Conservation (phyloP, 768 basidiomycete genomes). For the Mycena venus region DNA sequence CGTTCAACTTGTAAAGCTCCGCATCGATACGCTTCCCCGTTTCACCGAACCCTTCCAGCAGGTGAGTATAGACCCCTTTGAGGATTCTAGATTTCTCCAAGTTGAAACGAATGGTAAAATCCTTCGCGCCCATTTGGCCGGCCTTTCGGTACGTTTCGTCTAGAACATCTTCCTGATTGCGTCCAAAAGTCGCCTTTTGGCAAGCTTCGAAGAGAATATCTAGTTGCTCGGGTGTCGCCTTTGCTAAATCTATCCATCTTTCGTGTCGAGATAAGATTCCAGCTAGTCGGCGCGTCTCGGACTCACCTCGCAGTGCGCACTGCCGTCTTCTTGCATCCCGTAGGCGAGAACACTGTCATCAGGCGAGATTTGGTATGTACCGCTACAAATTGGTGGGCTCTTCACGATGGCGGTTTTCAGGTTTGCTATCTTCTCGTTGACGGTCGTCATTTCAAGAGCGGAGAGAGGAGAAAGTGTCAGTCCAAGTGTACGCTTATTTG, state of each 20-base stretch:
- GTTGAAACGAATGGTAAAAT: constrained; percentile 45
- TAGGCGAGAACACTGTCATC: background rate
- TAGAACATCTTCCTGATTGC: constrained; percentile 43
- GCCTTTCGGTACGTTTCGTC: constrained; percentile 54
- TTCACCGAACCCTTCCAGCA: constrained; percentile 33
- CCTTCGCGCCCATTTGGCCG: constrained; percentile 45
- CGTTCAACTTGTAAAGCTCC: constrained; percentile 56
- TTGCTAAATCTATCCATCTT: constrained; percentile 21
- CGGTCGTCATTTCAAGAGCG: background rate
- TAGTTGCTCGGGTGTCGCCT: constrained; percentile 23
- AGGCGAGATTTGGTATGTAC: background rate
- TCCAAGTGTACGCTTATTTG: too few species aligned
- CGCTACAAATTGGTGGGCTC: background rate
- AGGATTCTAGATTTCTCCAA: constrained; percentile 39
- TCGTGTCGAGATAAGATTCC: background rate
- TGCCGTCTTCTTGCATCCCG: constrained; percentile 14
- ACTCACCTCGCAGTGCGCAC: constrained; percentile 9
- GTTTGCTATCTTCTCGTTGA: background rate
- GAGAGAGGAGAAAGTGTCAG: background rate
- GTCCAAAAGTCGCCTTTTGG: constrained; percentile 49
- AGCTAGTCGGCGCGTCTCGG: background rate
- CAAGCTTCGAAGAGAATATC: constrained; percentile 42
- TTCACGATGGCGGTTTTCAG: background rate
- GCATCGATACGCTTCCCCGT: constrained; percentile 31
- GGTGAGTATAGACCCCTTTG: constrained; percentile 29